A percentile compares a stretch with the other conserved stretches of the same genome.
Evolutionary conservation across 2,329 filamentous ascomycete species (phyloP).

Genomic region (Sporothrix phasma): DNA sequence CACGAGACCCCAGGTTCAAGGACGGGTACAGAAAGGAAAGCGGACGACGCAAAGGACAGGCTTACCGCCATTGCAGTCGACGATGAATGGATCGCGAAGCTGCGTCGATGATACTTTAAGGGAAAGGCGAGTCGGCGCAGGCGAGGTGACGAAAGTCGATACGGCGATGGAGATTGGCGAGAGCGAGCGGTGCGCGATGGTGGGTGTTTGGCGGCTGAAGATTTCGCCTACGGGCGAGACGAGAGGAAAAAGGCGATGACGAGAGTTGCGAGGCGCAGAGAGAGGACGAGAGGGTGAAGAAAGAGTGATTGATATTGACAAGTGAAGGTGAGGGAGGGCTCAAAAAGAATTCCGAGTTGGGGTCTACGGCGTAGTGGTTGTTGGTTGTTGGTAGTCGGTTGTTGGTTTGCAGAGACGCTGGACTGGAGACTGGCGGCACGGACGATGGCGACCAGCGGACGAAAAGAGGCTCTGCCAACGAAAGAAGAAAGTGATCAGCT

Average conservation of each 20-base stretch:
- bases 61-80: constrained; percentile 6
- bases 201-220: background rate
- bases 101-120: background rate
- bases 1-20: background rate
- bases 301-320: background rate
- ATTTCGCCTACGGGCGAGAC: background rate
- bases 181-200: background rate
- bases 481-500: background rate
- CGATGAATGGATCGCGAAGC: background rate
- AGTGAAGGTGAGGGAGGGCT: background rate
- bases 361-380: background rate
- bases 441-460: background rate
- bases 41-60: background rate
- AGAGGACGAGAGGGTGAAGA: background rate
- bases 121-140: background rate
- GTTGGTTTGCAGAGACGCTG: background rate
- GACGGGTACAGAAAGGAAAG: no score
- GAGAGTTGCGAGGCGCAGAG: background rate
- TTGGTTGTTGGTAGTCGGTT: background rate
- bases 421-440: background rate
- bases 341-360: background rate
- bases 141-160: background rate
- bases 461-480: background rate
- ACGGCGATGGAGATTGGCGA: background rate
- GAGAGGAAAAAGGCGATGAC: background rate